Evolutionary conservation across 2,329 filamentous ascomycete genomes (phyloP), one percentile per base, ranked within the genome.

Genomic region (Ceratocystis destructans): DNA sequence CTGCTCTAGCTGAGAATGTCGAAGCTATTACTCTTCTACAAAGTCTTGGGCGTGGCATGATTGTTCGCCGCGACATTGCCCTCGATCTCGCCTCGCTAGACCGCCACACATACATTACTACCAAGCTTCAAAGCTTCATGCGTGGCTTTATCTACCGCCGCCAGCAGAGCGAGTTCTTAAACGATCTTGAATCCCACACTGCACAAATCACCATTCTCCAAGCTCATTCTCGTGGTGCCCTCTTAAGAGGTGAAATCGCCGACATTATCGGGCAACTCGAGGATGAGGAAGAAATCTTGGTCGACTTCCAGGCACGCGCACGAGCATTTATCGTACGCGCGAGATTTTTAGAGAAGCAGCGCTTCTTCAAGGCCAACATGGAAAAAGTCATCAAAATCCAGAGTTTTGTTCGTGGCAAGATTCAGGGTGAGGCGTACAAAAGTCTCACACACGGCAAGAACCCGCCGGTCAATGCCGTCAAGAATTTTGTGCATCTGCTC

Each of bases 361-460:
- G 85, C 25, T 93, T 88, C 77, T 99, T 92, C 79, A 87, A 88
- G 71, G 87, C 96, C 76, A 99, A 99, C 73, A 99, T 99, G 94
- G 86, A 96, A 72, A 97, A 95, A 76, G 94, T 99, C 31, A 87
- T 99, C 80, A 99, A 99, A 76, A 91, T 97, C 67, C 95, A 99
- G 74, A 99, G 94, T 74, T 96, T 97, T 70, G 87, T 97, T 64
- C 86, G 94, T 69, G 94, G 87, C 70, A 94, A 95, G 73, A 89
- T 97, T 62, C 94, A 99, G 75, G 94, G 94, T 64, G 90, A 99
- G 76, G 94, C 94, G 1, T 99, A 99, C 80, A 96, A 96, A 82
- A 96, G 90, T 74, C 81, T 99, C 70, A 97, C 92, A 1, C 92
- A 86, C 41, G 95, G 94, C 68, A 96, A 96, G 77, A 97, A 97